Percentiles rank a stretch among this genome's conserved stretches.
Conservation (phyloP, 257 asterid genomes). For the Rauvolfia tetraphylla region DNA sequence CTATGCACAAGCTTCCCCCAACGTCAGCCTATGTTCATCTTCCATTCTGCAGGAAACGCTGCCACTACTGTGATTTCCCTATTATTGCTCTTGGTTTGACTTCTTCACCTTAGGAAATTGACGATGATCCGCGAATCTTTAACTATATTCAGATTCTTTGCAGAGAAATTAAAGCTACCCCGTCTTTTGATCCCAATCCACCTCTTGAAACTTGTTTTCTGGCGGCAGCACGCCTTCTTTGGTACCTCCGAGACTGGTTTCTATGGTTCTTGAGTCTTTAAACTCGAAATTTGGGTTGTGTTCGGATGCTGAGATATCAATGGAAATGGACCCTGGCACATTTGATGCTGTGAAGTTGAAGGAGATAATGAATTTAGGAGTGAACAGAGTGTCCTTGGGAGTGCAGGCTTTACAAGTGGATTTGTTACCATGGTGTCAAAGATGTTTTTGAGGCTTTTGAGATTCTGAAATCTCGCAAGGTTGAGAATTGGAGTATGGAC, state of each 20-base stretch:
- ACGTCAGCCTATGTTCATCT: slow-evolving; percentile 89
- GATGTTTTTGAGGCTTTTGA: slow-evolving; percentile 79
- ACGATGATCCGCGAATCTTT: slow-evolving; percentile 60
- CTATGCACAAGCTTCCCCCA: slow-evolving; percentile 55
- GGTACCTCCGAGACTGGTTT: slow-evolving; percentile 70
- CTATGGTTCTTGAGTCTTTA: slow-evolving; percentile 52
- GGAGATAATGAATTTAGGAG: slow-evolving; percentile 59
- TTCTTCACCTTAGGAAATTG: slow-evolving; percentile 27
- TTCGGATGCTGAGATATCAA: slow-evolving; percentile 78
- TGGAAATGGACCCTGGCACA: slow-evolving; percentile 99
- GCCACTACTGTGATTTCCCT: slow-evolving; percentile 97
- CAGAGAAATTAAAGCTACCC: slow-evolving; percentile 68
- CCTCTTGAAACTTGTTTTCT: slow-evolving; percentile 86
- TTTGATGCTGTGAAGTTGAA: slow-evolving; percentile 52
- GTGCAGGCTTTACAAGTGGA: slow-evolving; percentile 90
- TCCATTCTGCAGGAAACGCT: slow-evolving; percentile 96
- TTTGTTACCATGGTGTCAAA: slow-evolving; percentile 65
- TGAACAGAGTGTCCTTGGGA: slow-evolving; percentile 89
- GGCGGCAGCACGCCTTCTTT: slow-evolving; percentile 98
- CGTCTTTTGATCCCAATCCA: slow-evolving; percentile 33
- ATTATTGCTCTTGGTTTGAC: slow-evolving; percentile 76
- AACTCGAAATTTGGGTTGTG: slow-evolving; percentile 55
- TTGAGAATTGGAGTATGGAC: slow-evolving; percentile 87
- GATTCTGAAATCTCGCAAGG: slow-evolving; percentile 53
- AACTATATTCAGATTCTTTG: slow-evolving; percentile 61